Evolutionary conservation across 2,329 filamentous ascomycete genomes (phyloP).

Genomic region (Curvularia spicifera): DNA sequence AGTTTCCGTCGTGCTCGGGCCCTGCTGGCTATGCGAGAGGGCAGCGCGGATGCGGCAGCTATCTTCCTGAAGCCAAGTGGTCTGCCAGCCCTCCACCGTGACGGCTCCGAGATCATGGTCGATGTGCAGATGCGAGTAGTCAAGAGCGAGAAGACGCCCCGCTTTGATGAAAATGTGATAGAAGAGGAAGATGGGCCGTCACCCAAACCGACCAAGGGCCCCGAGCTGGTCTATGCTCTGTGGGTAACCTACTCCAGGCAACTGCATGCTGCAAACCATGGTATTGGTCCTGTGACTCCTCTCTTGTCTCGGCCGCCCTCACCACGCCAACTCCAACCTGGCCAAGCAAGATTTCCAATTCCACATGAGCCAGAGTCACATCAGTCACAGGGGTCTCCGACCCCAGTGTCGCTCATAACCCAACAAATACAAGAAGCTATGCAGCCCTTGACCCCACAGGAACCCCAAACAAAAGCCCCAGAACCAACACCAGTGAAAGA

Average conservation of each 20-base stretch:
- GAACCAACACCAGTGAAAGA: conserved; percentile 24
- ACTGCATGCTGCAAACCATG: conserved; percentile 75
- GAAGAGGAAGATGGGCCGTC: conserved; percentile 60
- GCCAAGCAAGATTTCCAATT: conserved; percentile 62
- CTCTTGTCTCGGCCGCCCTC: conserved; percentile 72
- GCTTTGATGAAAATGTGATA: conserved; percentile 66
- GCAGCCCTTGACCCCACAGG: conserved; percentile 53
- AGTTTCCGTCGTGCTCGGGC: conserved; percentile 90
- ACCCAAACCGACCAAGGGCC: conserved; percentile 54
- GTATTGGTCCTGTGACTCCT: conserved; percentile 68
- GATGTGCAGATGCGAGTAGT: conserved; percentile 97
- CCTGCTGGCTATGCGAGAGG: conserved; percentile 81
- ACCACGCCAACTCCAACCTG: conserved; percentile 78
- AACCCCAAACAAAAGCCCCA: conserved; percentile 38
- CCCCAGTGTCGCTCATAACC: conserved; percentile 57
- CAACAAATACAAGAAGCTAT: conserved; percentile 59
- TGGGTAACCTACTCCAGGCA: conserved; percentile 98
- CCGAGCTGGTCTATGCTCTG: conserved; percentile 86
- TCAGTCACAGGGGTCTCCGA: conserved; percentile 43
- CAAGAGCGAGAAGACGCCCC: conserved; percentile 70
- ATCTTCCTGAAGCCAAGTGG: conserved; percentile 86
- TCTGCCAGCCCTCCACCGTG: conserved; percentile 82
- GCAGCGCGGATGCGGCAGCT: conserved; percentile 73
- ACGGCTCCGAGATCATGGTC: conserved; percentile 89
- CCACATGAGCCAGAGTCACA: conserved; percentile 47